phyloP scores from a whole-genome alignment of 1,284 basidiomycete genomes.

The Cystobasidium slooffiae region DNA sequence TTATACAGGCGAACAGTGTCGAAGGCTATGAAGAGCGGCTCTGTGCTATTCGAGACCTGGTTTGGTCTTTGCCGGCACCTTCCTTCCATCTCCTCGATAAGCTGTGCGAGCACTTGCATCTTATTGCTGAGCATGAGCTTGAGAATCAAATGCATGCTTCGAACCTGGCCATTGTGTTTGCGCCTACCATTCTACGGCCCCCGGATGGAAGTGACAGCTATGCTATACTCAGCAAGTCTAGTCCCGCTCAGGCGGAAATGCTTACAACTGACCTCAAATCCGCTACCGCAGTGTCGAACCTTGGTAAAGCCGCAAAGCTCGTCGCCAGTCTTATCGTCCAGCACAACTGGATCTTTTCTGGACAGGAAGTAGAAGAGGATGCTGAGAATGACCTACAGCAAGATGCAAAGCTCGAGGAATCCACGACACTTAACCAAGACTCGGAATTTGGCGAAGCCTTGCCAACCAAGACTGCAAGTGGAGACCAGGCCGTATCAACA shows the following conservation, averaged over 20 bases:
- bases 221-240: slow-evolving; percentile 25
- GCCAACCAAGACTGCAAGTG: background rate
- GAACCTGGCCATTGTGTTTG: slow-evolving; percentile 43
- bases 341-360: slow-evolving; percentile 37
- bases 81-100: slow-evolving; percentile 76
- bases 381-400: background rate
- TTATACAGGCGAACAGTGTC: slow-evolving; percentile 70
- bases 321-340: slow-evolving; percentile 33
- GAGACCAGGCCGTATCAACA: too few species aligned
- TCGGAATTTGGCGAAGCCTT: background rate
- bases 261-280: background rate
- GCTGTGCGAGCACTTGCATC: slow-evolving; percentile 71
- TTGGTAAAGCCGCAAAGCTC: slow-evolving; percentile 30
- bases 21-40: slow-evolving; percentile 71
- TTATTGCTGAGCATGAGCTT: slow-evolving; percentile 35
- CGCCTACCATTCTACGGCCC: slow-evolving; percentile 34
- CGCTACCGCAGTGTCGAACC: slow-evolving; percentile 24
- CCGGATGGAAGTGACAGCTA: slow-evolving; percentile 20
- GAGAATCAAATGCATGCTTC: slow-evolving; percentile 42
- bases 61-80: slow-evolving; percentile 69
- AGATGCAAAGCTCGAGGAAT: background rate
- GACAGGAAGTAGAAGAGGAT: slow-evolving; percentile 21
- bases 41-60: slow-evolving; percentile 66
- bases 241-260: background rate
- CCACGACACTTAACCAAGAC: background rate